Percentiles rank a stretch among this genome's conserved stretches.
Conservation (phyloP, 768 basidiomycete species). For the Pulveroboletus sp. region DNA sequence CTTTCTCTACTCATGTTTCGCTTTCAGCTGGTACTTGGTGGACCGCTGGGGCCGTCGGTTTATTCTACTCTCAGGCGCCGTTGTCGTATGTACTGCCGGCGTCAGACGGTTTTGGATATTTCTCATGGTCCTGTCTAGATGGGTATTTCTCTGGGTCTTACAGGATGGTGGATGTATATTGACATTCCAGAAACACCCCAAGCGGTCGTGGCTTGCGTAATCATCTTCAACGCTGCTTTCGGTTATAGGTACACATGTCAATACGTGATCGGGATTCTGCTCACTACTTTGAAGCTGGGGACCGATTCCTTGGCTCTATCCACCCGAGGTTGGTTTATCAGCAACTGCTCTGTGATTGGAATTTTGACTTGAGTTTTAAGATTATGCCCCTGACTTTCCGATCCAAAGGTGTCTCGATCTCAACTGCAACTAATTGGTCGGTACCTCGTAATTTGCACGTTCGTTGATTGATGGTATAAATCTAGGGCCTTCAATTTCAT, state of each 20-base stretch:
- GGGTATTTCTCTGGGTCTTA: conserved; percentile 74
- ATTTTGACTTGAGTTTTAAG: conserved; percentile 33
- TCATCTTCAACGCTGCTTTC: conserved; percentile 92
- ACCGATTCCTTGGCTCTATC: conserved; percentile 84
- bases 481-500: conserved; percentile 79
- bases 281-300: conserved; percentile 56
- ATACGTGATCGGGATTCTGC: background rate
- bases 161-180: conserved; percentile 93
- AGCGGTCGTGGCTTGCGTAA: conserved; percentile 85
- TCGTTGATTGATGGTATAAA: conserved; percentile 11
- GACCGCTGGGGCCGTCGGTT: conserved; percentile 88
- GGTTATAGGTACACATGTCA: conserved; percentile 63
- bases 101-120: background rate
- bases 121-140: conserved; percentile 47
- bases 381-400: conserved; percentile 89
- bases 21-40: conserved; percentile 84
- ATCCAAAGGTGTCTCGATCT: conserved; percentile 94
- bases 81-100: conserved; percentile 50
- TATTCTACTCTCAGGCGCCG: conserved; percentile 85
- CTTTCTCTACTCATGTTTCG: conserved; percentile 6
- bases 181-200: conserved; percentile 83
- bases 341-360: background rate
- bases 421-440: conserved; percentile 81
- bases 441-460: background rate
- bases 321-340: conserved; percentile 61